Conservation (phyloP, 148 eudicot genomes). For the Camellia lanceoleosa region DNA sequence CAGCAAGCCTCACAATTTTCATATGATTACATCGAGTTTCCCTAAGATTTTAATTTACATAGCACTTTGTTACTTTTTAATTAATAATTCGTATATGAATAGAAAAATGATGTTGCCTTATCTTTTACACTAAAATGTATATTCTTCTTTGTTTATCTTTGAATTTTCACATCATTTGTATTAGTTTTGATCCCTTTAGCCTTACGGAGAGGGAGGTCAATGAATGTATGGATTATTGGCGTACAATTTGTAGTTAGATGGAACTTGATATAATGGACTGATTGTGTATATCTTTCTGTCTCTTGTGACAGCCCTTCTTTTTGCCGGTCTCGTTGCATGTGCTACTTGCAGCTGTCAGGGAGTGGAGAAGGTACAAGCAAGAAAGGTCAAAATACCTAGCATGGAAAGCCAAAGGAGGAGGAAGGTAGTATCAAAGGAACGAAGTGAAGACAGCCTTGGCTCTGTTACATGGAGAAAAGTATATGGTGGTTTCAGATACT, state of each 20-base stretch:
- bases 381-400: conserved; percentile 57
- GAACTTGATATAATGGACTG: not conserved
- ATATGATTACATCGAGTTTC: no score
- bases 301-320: conserved; percentile 79
- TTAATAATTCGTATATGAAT: no score
- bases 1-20: no score
- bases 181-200: no score
- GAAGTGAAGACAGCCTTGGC: not conserved
- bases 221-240: not conserved
- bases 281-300: not conserved
- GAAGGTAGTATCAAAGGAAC: not conserved
- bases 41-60: no score
- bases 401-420: conserved; percentile 49
- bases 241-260: not conserved
- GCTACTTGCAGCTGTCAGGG: conserved; percentile 73
- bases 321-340: conserved; percentile 65
- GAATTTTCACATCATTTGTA: no score
- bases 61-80: no score
- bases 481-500: not conserved
- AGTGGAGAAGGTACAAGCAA: conserved; percentile 75
- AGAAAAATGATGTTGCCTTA: no score
- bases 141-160: no score
- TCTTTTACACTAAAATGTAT: no score
- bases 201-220: no score
- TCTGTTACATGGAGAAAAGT: no score